Evolutionary conservation across 345 rosid species (phyloP).

Genomic region (Camelina laxa): DNA sequence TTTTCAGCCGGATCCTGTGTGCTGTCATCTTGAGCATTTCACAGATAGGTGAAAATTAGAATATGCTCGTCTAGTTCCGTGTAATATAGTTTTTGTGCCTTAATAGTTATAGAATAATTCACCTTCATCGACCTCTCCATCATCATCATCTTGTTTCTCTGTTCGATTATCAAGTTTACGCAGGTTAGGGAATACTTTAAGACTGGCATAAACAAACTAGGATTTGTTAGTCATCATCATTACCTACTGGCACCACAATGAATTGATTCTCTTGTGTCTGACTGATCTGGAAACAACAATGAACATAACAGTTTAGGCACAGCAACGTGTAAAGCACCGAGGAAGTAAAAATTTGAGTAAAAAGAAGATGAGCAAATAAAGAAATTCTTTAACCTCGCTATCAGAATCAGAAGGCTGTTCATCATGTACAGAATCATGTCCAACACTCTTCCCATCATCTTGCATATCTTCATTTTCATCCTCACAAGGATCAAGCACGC

Average conservation of each 20-base stretch:
- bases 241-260: constrained; percentile 75
- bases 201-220: constrained; percentile 7
- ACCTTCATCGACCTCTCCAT: constrained; percentile 75
- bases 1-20: constrained; percentile 89
- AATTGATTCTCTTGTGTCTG: constrained; percentile 64
- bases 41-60: constrained; percentile 22
- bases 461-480: constrained; percentile 80
- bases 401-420: constrained; percentile 75
- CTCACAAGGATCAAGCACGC: constrained; percentile 98
- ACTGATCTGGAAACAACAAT: constrained; percentile 58
- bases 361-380: constrained; percentile 22
- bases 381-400: constrained; percentile 66
- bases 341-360: constrained; percentile 1
- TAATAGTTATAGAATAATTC: constrained; percentile 6
- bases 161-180: constrained; percentile 41
- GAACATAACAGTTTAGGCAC: constrained; percentile 8
- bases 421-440: constrained; percentile 62
- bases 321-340: constrained; percentile 2
- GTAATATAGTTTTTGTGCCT: neutral
- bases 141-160: constrained; percentile 74
- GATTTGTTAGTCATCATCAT: constrained; percentile 27
- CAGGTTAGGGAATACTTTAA: constrained; percentile 31
- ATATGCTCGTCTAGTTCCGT: constrained; percentile 2
- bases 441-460: constrained; percentile 69
- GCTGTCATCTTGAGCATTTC: constrained; percentile 55